A percentile compares a stretch with the other conserved stretches of the same genome.
These are phyloP conservation scores for Hymenoscyphus fructigenus DNA, from an alignment of 2,329 filamentous ascomycete species.

Conservation along the genomic window DNA sequence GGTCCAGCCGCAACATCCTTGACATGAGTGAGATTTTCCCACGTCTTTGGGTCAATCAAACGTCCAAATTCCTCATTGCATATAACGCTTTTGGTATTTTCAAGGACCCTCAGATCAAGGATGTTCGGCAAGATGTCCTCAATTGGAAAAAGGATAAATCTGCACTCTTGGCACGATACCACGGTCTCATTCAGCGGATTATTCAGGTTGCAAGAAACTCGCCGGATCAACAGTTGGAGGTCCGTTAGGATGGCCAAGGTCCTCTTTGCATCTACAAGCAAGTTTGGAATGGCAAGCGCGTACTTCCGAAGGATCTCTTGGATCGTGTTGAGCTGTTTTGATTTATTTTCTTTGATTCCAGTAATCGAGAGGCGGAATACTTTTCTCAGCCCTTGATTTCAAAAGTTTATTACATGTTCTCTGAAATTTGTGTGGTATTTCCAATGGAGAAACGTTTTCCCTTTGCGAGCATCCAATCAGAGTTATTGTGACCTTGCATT, in stretches of 20 bases:
- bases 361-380: not conserved
- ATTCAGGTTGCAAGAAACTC: constrained; percentile 11
- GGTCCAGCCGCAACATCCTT: constrained; percentile 5
- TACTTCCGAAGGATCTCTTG: constrained; percentile 11
- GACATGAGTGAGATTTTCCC: constrained; percentile 39
- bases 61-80: constrained; percentile 50
- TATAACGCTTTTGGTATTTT: constrained; percentile 47
- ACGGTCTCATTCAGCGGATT: constrained; percentile 14
- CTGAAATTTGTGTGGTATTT: not conserved
- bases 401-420: not conserved
- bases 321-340: not conserved
- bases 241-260: constrained; percentile 14
- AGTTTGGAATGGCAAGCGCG: constrained; percentile 7
- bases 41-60: constrained; percentile 49
- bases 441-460: constrained; percentile 1
- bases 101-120: constrained; percentile 36
- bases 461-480: constrained; percentile 6
- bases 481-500: not conserved
- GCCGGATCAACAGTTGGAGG: constrained; percentile 11
- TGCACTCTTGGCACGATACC: constrained; percentile 9
- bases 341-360: not conserved
- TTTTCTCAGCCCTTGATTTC: not conserved
- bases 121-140: constrained; percentile 39
- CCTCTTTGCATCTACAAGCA: constrained; percentile 11
- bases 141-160: constrained; percentile 44